These are phyloP conservation scores for Choiromyces venosus DNA, from an alignment of 495 filamentous ascomycete genomes.

Conservation along the genomic window DNA sequence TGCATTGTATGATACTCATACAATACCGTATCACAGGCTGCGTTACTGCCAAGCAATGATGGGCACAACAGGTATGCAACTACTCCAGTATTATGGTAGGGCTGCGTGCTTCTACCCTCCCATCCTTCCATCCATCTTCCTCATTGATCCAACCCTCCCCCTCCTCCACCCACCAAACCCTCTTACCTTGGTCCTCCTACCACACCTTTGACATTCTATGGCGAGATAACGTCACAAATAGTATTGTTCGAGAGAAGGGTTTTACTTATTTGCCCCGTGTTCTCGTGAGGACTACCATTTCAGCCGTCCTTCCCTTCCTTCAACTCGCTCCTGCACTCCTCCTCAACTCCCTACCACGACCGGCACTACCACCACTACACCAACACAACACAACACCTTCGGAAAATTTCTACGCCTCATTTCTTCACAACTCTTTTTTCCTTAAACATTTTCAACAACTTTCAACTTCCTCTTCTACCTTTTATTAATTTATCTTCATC, in stretches of 20 bases:
- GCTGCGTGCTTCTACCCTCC: neutral
- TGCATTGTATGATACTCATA: too few species aligned
- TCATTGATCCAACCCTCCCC: neutral
- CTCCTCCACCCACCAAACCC: neutral
- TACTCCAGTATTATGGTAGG: neutral
- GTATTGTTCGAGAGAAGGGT: neutral
- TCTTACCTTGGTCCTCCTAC: neutral
- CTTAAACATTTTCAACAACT: neutral
- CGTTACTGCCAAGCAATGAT: neutral
- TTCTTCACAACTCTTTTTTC: neutral
- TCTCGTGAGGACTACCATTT: neutral
- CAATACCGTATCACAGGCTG: too few species aligned
- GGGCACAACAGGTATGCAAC: neutral
- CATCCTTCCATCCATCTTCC: neutral
- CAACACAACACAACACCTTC: neutral
- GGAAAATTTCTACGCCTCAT: neutral
- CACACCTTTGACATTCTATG: neutral
- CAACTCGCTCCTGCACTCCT: neutral
- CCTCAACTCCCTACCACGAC: neutral
- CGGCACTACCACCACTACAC: neutral
- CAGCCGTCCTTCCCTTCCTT: constrained; percentile 1
- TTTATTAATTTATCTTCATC: neutral
- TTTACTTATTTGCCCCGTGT: neutral
- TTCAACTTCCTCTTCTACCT: neutral
- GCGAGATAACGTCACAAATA: neutral